These are phyloP conservation scores for Microascus cirrosus DNA, from an alignment of 2,329 filamentous ascomycete species.

Conservation along the genomic window DNA sequence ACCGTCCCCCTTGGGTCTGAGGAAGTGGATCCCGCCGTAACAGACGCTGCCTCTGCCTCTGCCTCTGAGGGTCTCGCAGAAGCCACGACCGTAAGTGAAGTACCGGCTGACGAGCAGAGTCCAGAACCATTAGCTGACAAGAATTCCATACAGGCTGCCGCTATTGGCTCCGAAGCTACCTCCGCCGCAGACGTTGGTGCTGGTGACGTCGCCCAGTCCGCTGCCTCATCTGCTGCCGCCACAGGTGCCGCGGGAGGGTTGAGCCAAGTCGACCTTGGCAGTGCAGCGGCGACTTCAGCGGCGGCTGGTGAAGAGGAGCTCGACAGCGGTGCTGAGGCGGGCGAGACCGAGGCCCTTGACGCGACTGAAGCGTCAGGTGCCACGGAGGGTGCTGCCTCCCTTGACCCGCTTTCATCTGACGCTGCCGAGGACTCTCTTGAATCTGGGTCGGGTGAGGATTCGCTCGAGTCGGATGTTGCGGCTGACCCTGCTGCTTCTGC, in stretches of 20 bases:
- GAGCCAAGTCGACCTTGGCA: not conserved
- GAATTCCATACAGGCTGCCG: not conserved
- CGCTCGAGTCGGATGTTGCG: too few relatives aligned
- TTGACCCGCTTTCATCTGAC: not conserved
- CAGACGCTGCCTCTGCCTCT: not conserved
- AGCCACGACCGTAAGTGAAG: not conserved
- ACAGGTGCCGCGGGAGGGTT: not conserved
- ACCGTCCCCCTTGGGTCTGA: not conserved
- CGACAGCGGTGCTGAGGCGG: not conserved
- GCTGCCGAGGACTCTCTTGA: not conserved
- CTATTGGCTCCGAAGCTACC: not conserved
- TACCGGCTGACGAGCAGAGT: not conserved
- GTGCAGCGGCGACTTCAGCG: not conserved
- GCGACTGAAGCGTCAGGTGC: not conserved
- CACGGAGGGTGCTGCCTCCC: not conserved
- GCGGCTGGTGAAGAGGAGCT: not conserved
- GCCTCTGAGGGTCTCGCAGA: not conserved
- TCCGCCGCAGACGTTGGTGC: not conserved
- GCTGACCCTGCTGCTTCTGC: not conserved
- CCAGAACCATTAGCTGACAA: not conserved
- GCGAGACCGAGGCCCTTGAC: not conserved
- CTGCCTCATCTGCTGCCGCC: not conserved
- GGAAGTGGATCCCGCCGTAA: not conserved
- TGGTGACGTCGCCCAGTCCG: conserved; percentile 1
- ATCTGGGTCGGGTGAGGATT: too few relatives aligned